A percentile compares a stretch with the other conserved stretches of the same genome.
phyloP scores from a whole-genome alignment of 2,329 filamentous ascomycete species.

The Diplodia intermedia region DNA sequence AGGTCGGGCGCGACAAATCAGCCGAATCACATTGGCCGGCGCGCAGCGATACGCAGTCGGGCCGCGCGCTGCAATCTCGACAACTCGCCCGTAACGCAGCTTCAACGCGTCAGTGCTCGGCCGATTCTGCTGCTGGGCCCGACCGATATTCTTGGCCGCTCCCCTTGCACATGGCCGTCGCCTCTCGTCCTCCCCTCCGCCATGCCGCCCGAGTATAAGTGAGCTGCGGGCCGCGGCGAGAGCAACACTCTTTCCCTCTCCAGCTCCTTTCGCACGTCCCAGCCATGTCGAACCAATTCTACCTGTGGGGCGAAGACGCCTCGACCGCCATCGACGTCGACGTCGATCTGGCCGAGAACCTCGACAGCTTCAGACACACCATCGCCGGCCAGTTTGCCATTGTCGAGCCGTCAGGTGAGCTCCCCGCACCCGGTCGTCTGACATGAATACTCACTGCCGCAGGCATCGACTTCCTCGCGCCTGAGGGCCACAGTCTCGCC shows the following conservation, averaged over 20 bases:
- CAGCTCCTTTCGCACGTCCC: neutral
- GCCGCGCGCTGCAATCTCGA: neutral
- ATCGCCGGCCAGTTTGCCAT: slow-evolving; percentile 43
- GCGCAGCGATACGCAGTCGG: neutral
- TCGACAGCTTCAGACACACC: slow-evolving; percentile 39
- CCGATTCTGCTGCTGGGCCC: neutral
- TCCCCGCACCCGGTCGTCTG: neutral
- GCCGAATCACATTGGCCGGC: neutral
- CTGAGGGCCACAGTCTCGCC: slow-evolving; percentile 22
- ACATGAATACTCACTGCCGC: neutral
- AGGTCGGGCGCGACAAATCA: neutral
- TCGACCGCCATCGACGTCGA: slow-evolving; percentile 38
- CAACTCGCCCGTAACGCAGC: neutral
- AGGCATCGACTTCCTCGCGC: slow-evolving; percentile 36
- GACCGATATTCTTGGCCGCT: slow-evolving; percentile 13
- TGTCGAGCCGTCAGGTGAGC: slow-evolving; percentile 40
- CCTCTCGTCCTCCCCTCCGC: neutral
- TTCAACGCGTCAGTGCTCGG: slow-evolving; percentile 3
- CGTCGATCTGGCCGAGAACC: slow-evolving; percentile 37
- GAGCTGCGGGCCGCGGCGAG: neutral
- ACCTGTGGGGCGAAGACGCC: slow-evolving; percentile 41
- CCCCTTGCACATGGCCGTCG: neutral
- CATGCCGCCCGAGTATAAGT: slow-evolving; percentile 1
- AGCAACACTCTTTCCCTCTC: too few relatives aligned
- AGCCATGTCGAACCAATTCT: slow-evolving; percentile 38